Conservation (phyloP, 495 filamentous ascomycete genomes). For the Penicillium dipodomyicola region DNA sequence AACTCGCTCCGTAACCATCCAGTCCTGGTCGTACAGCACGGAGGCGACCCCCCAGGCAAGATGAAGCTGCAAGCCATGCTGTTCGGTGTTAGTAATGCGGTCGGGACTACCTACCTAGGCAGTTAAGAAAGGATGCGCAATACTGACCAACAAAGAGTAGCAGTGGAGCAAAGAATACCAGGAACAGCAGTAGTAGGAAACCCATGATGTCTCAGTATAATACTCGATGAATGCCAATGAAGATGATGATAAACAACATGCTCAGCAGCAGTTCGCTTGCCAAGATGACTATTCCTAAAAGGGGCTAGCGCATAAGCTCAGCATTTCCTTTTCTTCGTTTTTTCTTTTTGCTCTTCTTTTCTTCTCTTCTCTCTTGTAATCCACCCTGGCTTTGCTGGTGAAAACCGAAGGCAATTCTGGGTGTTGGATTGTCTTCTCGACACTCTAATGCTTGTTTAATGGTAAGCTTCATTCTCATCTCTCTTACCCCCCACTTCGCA, state of each 20-base stretch:
- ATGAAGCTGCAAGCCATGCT: constrained; percentile 58
- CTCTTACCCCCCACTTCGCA: constrained; percentile 37
- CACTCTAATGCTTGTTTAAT: constrained; percentile 27
- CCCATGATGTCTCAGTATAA: constrained; percentile 36
- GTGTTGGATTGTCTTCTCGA: constrained; percentile 1
- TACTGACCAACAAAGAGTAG: constrained; percentile 48
- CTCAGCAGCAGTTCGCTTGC: constrained; percentile 6
- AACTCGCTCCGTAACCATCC: constrained; percentile 52
- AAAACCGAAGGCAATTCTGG: constrained; percentile 21
- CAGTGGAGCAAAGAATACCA: constrained; percentile 51
- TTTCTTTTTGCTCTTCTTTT: constrained; percentile 20
- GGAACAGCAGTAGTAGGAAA: constrained; percentile 47
- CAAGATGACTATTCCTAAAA: constrained; percentile 24
- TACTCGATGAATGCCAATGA: constrained; percentile 6
- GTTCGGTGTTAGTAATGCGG: constrained; percentile 24
- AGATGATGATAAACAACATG: background rate
- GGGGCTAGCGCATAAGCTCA: constrained; percentile 28
- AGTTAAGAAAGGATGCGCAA: background rate
- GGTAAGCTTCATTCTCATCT: constrained; percentile 30
- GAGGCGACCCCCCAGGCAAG: constrained; percentile 56
- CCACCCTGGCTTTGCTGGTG: constrained; percentile 38
- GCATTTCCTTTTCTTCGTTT: constrained; percentile 21
- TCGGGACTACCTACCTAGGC: background rate
- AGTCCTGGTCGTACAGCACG: constrained; percentile 41
- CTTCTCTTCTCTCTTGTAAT: constrained; percentile 16